Percentiles rank a stretch among this genome's conserved stretches.
phyloP scores from a whole-genome alignment of 108 stramenopile species.

The Seminavis robusta region DNA sequence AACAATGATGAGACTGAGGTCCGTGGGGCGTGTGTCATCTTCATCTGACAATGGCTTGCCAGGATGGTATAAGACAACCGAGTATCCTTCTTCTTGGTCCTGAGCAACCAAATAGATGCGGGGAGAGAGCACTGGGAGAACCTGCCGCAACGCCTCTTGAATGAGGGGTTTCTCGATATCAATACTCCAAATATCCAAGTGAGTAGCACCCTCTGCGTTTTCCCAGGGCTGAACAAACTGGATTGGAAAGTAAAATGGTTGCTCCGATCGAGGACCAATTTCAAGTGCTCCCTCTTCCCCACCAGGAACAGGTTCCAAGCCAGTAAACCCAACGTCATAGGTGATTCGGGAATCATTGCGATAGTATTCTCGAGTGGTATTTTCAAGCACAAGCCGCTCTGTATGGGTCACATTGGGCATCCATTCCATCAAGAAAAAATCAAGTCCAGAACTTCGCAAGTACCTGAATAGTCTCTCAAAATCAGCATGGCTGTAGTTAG shows the following conservation, averaged over 20 bases:
- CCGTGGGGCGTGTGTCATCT: not conserved
- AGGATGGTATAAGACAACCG: too few relatives aligned
- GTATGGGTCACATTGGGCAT: constrained; percentile 2
- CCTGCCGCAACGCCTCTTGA: not conserved
- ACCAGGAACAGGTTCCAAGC: not conserved
- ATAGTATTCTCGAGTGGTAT: not conserved
- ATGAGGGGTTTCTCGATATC: not conserved
- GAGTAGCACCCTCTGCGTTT: not conserved
- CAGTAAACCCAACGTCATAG: not conserved
- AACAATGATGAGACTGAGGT: not conserved
- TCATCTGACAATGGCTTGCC: not conserved
- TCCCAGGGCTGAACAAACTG: constrained; percentile 13
- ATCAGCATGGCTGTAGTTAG: not conserved
- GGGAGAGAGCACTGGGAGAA: not conserved
- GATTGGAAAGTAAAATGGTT: constrained; percentile 13
- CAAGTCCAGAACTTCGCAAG: not conserved
- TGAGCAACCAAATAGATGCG: not conserved
- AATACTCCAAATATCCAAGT: constrained; percentile 5
- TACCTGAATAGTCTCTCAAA: constrained; percentile 17
- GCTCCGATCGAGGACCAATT: not conserved
- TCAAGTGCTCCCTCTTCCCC: too few relatives aligned
- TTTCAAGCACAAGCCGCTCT: not conserved
- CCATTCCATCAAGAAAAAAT: constrained; percentile 11
- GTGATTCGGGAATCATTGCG: not conserved
- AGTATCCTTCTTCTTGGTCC: not conserved